Base-by-base conservation (phyloP, 805 yeast genomes). In the Candida boidinii region DNA sequence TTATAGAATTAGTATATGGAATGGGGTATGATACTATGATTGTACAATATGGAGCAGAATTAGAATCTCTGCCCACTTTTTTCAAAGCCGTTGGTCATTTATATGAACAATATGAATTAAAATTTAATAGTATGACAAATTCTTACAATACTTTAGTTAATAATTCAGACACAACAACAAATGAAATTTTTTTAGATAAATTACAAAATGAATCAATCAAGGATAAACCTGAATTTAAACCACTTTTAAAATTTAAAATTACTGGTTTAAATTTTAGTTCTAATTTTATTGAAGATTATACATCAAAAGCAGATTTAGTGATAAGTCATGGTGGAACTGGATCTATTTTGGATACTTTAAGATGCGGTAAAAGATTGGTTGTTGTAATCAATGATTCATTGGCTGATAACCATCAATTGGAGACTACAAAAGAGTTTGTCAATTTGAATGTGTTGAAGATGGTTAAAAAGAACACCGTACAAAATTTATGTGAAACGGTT, bases 251-350 rank as follows among this genome's bases (percentile, higher is more conserved):
- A 0, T 28, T 66, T 3, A 33, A 37, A 4, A 53, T 78, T 7
- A 44, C 51, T 16, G 78, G 80, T 3, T 58, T 79, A 19, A 58
- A 54, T 4, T 71, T 72, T 44, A 65, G 71, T 8, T 45, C 57
- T 4, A 52, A 66, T 10, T 38, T 58, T 24, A 58, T 73, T 17
- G 48, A 44, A 3, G 45, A 54, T 0, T 62, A 66, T 36, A 70
- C 85, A 3, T 29, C 43, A 0, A 24, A 48, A 1, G 62, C 77
- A 2, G 74, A 75, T 31, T 43, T 85, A 27, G 83, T 90, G 9
- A 68, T 92, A 10, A 77, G 95, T 0, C 97, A 92, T 52, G 96
- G 95, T 0, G 81, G 81, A 1, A 85, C 97, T 0, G 98, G 98
- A 2, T 84, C 96, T 0, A 82, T 90, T 7, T 54, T 92, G 18